Evolutionary conservation across 1,284 basidiomycete species (phyloP).

Genomic region (Amylostereum areolatum): DNA sequence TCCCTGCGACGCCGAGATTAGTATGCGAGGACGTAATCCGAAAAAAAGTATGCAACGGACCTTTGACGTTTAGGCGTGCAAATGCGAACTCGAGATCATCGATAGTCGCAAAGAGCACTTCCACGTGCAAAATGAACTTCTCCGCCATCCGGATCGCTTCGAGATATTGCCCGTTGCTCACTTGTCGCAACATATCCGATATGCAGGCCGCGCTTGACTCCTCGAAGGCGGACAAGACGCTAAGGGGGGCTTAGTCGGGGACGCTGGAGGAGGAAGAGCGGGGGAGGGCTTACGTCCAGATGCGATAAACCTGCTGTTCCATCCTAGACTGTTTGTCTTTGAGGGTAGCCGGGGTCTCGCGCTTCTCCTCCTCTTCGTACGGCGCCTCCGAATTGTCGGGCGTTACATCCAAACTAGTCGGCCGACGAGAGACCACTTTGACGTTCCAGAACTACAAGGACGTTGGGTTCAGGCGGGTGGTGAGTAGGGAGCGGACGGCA

Average conservation of each 20-base stretch:
- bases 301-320: conserved; percentile 97
- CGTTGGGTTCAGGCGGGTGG: conserved; percentile 10
- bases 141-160: conserved; percentile 98
- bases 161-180: conserved; percentile 93
- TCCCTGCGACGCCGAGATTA: conserved; percentile 49
- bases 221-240: conserved; percentile 94
- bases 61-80: conserved; percentile 76
- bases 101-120: conserved; percentile 95
- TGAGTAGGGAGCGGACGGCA: conserved; percentile 1
- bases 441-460: conserved; percentile 92
- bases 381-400: conserved; percentile 49
- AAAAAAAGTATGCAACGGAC: conserved; percentile 37
- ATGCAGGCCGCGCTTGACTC: conserved; percentile 99
- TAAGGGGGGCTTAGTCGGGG: conserved; percentile 21
- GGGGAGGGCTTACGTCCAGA: conserved; percentile 76
- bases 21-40: conserved; percentile 2
- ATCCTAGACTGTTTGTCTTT: conserved; percentile 91
- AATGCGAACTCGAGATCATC: conserved; percentile 95
- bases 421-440: conserved; percentile 81
- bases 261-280: not conserved
- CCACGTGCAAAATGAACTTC: conserved; percentile 97
- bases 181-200: conserved; percentile 96
- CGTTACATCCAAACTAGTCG: conserved; percentile 44
- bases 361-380: conserved; percentile 70
- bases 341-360: conserved; percentile 78